Percentiles rank a stretch among this genome's conserved stretches.
Conservation (phyloP, 140 eudicot species). For the Bidens hawaiensis region DNA sequence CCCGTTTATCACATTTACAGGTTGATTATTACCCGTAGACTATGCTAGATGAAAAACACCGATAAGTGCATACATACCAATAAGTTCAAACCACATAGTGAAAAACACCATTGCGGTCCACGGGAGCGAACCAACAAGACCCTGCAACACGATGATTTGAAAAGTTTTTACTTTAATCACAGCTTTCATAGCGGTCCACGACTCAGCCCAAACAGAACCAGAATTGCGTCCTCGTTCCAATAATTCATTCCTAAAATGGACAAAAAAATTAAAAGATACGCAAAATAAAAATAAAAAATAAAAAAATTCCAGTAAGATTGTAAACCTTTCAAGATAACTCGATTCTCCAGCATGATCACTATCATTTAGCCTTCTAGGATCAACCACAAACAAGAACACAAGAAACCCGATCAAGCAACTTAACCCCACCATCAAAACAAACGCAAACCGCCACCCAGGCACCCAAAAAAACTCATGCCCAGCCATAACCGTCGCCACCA, state of each 20-base stretch:
- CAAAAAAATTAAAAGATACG: neutral
- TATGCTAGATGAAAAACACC: neutral
- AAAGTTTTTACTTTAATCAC: conserved; percentile 74
- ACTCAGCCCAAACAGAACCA: conserved; percentile 65
- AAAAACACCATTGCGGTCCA: conserved; percentile 98
- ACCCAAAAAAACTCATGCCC: conserved; percentile 71
- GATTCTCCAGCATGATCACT: conserved; percentile 24
- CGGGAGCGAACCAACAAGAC: conserved; percentile 88
- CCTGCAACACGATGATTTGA: conserved; percentile 92
- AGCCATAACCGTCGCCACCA: conserved; percentile 94
- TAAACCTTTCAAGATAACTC: conserved; percentile 46
- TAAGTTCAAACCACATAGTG: conserved; percentile 90
- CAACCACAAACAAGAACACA: conserved; percentile 73
- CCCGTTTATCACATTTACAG: too few relatives aligned
- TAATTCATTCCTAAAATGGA: conserved; percentile 43
- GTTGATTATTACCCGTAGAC: too few relatives aligned
- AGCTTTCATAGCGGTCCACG: conserved; percentile 75
- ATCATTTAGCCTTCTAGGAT: conserved; percentile 44
- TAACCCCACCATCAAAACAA: conserved; percentile 61
- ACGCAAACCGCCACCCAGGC: conserved; percentile 93
- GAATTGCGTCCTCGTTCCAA: conserved; percentile 36
- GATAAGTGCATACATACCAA: conserved; percentile 43
- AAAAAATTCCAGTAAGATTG: neutral
- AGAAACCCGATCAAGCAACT: conserved; percentile 70
- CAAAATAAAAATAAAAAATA: neutral